Evolutionary conservation across 1,139 yeast species (phyloP), one percentile per base, ranked within the genome.

Genomic region (Spencermartinsiella ligniputridi): DNA sequence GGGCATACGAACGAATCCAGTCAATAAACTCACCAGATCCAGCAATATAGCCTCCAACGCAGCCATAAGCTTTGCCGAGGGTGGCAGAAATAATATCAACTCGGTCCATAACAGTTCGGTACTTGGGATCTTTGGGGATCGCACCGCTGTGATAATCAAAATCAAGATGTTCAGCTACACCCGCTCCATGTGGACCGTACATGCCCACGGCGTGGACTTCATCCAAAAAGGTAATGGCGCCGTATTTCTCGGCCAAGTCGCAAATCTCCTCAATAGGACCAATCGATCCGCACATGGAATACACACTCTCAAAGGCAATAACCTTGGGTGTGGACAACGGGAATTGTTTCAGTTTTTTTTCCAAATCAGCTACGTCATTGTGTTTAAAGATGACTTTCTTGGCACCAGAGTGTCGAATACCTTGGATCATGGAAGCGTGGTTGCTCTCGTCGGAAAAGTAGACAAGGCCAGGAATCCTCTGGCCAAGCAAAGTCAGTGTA

Each of bases 111-210:
- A 86, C 83, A 13, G 95, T 79, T 44, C 70, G 32, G n/a, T 27
- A 27, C 40, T 63, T 56, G 30, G 45, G 29, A 24, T 47, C 69
- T 32, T 46, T 41, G 5, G 52, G 45, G 6, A 75, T 74, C 57
- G 94, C 95, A 13, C 78, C 63, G 52, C 76, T 71, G 64, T 89
- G 95, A 49, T 81, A 80, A 39, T 86, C 86, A 60, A 88, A 90
- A 67, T 92, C 86, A 61, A 85, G 74, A 65, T 92, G 98, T 68
- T 94, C 98, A 41, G 97, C 97, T 45, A 92, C 97, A 70, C 99
- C 99, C 35, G 96, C 98, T 61, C 99, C 99, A 61, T 87, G 96
- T 50, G 98, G 97, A 60, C 98, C 98, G 65, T 92, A 92, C 84
- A 92, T 79, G 46, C 99, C 99, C 43, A 94, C 97, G 36, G 98